These are phyloP conservation scores for Salix viminalis DNA, from an alignment of 345 rosid genomes.

Conservation along the genomic window DNA sequence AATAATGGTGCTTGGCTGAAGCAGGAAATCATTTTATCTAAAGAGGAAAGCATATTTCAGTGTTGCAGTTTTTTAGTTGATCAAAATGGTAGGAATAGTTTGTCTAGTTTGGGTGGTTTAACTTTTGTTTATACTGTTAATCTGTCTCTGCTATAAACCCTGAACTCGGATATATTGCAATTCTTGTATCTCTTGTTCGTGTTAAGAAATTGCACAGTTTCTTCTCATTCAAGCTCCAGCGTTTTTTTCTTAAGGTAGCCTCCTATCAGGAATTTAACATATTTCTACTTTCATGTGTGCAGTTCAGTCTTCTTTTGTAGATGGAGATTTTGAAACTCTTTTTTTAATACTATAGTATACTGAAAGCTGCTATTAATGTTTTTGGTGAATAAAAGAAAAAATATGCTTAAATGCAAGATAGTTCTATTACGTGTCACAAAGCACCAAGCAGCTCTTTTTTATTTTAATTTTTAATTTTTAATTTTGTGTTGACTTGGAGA, in stretches of 20 bases:
- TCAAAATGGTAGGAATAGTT: not conserved
- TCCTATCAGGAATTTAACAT: not conserved
- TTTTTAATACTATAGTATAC: not conserved
- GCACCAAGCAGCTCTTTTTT: not conserved
- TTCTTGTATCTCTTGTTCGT: not conserved
- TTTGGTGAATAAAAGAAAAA: not conserved
- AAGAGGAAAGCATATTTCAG: not conserved
- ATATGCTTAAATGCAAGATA: not conserved
- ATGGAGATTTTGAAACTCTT: not conserved
- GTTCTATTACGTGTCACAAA: not conserved
- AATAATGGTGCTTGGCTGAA: not conserved
- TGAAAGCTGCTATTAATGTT: not conserved
- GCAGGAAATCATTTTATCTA: not conserved
- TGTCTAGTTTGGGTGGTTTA: not conserved
- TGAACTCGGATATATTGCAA: not conserved
- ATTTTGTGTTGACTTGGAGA: not conserved
- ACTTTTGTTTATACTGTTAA: not conserved
- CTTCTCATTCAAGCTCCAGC: not conserved
- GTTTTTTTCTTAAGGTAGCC: not conserved
- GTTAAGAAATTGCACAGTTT: not conserved
- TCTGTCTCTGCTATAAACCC: not conserved
- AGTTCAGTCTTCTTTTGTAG: not conserved
- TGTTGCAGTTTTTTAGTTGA: not conserved
- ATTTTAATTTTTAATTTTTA: not conserved
- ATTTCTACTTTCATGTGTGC: not conserved